Conservation (phyloP, 73 alveolate species). For the Paramecium sonneborni region DNA sequence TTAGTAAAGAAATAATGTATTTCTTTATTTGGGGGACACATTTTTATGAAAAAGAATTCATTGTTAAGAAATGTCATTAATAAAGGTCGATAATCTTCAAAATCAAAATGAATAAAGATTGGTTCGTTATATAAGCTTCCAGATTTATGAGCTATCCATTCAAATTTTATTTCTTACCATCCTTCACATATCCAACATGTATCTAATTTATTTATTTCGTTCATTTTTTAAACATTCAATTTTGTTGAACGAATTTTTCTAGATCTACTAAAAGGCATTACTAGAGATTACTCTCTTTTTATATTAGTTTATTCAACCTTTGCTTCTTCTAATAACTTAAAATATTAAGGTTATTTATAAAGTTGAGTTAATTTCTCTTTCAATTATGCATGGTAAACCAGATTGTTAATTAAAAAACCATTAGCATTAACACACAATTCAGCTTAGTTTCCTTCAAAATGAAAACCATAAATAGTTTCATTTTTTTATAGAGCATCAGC, state of each 20-base stretch:
- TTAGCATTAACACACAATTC: constrained; percentile 12
- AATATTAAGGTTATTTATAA: background rate
- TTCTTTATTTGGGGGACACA: constrained; percentile 83
- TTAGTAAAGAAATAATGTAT: constrained; percentile 72
- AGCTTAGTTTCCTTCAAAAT: constrained; percentile 53
- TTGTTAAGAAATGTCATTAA: constrained; percentile 52
- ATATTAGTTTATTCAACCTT: background rate
- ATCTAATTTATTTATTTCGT: constrained; percentile 24
- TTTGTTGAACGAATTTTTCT: constrained; percentile 10
- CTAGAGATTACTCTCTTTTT: constrained; percentile 46
- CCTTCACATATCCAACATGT: constrained; percentile 97
- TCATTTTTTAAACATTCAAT: background rate
- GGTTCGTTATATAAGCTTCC: constrained; percentile 71
- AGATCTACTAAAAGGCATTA: constrained; percentile 15
- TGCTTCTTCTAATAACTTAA: constrained; percentile 5
- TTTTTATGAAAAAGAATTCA: constrained; percentile 74
- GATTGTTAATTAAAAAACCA: background rate
- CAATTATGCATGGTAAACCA: background rate
- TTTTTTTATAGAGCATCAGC: constrained; percentile 39
- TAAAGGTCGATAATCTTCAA: constrained; percentile 79
- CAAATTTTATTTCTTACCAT: constrained; percentile 91
- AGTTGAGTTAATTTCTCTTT: constrained; percentile 7
- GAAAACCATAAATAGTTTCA: constrained; percentile 61
- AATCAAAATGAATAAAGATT: constrained; percentile 77
- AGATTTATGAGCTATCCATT: constrained; percentile 73